Conservation (phyloP, 176 grass and related monocot genomes). For the Hordeum vulgare region MorexV3_pseudomolecules_assembly NC_058519.1:125377437-125377936, state of each 20-base stretch:
- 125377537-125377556: not conserved
- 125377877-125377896: not conserved
- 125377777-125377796: too few relatives aligned
- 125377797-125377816: not conserved
- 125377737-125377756: not conserved
- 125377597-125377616: not conserved
- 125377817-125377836: too few relatives aligned
- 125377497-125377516: not conserved
- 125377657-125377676: conserved; percentile 61
- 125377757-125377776: not conserved
- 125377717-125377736: not conserved
- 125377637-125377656: conserved; percentile 39
- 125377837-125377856: too few relatives aligned
- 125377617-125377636: not conserved
- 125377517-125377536: not conserved
- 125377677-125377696: not conserved
- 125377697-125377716: not conserved
- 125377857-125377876: not conserved
- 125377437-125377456: not conserved
- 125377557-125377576: conserved; percentile 1
- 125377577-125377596: not conserved
- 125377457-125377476: not conserved
- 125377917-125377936: too few relatives aligned
- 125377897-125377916: not conserved
- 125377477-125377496: not conserved